These are phyloP conservation scores for Starmera stellimalicola DNA, from an alignment of 1,139 yeast species.

Conservation along the genomic window DNA sequence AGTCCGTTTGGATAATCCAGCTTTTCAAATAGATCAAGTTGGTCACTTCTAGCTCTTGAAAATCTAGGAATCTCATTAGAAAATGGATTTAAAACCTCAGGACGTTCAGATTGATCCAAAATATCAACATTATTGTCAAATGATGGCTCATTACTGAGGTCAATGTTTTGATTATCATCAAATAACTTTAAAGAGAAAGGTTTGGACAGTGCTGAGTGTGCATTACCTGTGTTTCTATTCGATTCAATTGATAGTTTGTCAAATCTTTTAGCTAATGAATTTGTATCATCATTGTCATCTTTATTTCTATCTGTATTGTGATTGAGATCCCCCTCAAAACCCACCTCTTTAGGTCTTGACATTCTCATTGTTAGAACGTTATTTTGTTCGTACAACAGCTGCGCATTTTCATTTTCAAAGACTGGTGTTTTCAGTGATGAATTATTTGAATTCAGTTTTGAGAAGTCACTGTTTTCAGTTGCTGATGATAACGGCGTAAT, in stretches of 20 bases:
- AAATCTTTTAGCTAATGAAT: slow-evolving; percentile 6
- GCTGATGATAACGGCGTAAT: neutral
- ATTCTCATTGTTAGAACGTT: neutral
- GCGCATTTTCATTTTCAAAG: too few relatives aligned
- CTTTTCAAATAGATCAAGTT: neutral
- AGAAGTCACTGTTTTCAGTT: slow-evolving; percentile 1
- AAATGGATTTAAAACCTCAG: slow-evolving; percentile 2
- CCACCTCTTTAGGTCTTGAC: neutral
- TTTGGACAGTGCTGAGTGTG: neutral
- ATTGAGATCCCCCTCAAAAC: too few relatives aligned
- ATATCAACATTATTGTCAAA: slow-evolving; percentile 12
- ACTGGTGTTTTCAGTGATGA: too few relatives aligned
- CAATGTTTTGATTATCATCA: neutral
- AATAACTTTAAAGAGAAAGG: slow-evolving; percentile 1
- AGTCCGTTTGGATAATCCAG: too few relatives aligned
- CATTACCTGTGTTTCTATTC: neutral
- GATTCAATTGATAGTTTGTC: slow-evolving; percentile 3
- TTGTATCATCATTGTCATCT: neutral
- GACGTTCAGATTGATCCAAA: slow-evolving; percentile 11
- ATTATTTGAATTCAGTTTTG: slow-evolving; percentile 1
- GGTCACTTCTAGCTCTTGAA: neutral
- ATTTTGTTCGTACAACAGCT: too few relatives aligned
- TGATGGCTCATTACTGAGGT: slow-evolving; percentile 7
- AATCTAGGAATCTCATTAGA: neutral
- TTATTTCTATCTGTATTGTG: neutral